Evolutionary conservation across 2,329 filamentous ascomycete species (phyloP), one percentile per base, ranked within the genome.

Genomic region (Neopestalotiopsis sp.): DNA sequence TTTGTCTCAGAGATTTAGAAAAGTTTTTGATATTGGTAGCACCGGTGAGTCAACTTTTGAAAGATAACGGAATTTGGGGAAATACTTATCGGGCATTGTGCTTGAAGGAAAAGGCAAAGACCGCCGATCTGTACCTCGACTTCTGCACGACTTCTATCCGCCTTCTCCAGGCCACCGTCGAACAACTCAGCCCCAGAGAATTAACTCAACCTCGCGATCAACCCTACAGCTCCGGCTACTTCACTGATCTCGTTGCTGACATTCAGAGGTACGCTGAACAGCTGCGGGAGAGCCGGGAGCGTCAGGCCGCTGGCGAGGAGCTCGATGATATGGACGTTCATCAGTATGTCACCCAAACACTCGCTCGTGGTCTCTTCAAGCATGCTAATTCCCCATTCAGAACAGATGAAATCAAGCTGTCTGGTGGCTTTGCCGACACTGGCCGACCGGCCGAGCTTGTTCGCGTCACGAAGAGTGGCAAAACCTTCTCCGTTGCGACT

Each of bases 161-260:
- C 81, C 96, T 94, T 83, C 91, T 97, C 79, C 93, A 97, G 86
- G 91, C 94, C 72, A 96, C 94, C 70, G 93, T 97, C 81, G 91
- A 94, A 81, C 91, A 92, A 81, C 87, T 98, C 73, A 91, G 89
- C 85, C 94, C 97, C 79, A 90, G 90, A 79, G 95, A 98, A 81
- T 93, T 95, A 83, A 91, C 91, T 74, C 90, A 94, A 79, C 92
- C 93, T 70, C 86, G 89, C 81, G 95, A 98, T 81, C 91, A 92
- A 76, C 94, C 94, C 74, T 98, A 98, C 86, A 96, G 92, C 87
- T 94, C 93, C 88, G 94, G 94, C 79, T 98, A 98, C 83, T 98
- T 98, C 80, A 92, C 98, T 83, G 95, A 98, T 84, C 90, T 98
- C 71, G 91, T 97, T 80, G 94, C 97, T 80, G 95, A 98, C 88